Evolutionary conservation across 331 rosid species (phyloP).

Genomic region (Arachis monticola): DNA sequence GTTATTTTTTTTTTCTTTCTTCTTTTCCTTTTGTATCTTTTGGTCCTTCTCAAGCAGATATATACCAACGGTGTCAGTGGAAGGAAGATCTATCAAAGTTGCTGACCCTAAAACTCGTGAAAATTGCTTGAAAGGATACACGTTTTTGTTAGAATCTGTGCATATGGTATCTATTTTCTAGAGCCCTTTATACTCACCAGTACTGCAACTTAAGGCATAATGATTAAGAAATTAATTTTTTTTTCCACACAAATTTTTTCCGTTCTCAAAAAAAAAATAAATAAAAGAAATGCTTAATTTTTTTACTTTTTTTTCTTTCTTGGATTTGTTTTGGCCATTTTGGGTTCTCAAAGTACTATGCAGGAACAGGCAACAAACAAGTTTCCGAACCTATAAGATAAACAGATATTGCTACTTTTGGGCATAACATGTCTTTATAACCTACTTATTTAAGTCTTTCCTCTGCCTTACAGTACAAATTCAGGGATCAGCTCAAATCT

Average conservation of each 20-base stretch:
- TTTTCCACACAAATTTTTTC: slow-evolving; percentile 20
- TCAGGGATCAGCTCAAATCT: slow-evolving; percentile 59
- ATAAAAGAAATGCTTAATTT: slow-evolving; percentile 14
- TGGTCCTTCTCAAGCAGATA: slow-evolving; percentile 55
- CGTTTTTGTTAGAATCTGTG: slow-evolving; percentile 67
- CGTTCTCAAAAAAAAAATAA: slow-evolving; percentile 26
- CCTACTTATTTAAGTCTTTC: slow-evolving; percentile 29
- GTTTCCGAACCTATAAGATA: slow-evolving; percentile 21
- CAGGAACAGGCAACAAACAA: background rate
- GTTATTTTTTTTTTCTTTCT: slow-evolving; percentile 31
- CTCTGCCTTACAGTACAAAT: slow-evolving; percentile 59
- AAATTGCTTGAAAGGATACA: slow-evolving; percentile 74
- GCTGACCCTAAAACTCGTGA: slow-evolving; percentile 72
- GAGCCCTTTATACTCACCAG: slow-evolving; percentile 27
- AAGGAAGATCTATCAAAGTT: slow-evolving; percentile 71
- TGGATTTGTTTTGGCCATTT: slow-evolving; percentile 1
- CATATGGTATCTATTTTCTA: slow-evolving; percentile 52
- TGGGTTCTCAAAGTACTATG: slow-evolving; percentile 1
- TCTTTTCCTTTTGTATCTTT: slow-evolving; percentile 1
- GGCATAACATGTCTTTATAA: slow-evolving; percentile 25
- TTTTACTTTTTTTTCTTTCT: background rate
- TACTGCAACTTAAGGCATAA: slow-evolving; percentile 16
- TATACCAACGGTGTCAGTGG: slow-evolving; percentile 64
- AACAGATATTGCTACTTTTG: slow-evolving; percentile 18
- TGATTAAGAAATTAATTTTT: slow-evolving; percentile 20